These are phyloP conservation scores for Penicillium fimorum DNA, from an alignment of 495 filamentous ascomycete species.

Conservation along the genomic window DNA sequence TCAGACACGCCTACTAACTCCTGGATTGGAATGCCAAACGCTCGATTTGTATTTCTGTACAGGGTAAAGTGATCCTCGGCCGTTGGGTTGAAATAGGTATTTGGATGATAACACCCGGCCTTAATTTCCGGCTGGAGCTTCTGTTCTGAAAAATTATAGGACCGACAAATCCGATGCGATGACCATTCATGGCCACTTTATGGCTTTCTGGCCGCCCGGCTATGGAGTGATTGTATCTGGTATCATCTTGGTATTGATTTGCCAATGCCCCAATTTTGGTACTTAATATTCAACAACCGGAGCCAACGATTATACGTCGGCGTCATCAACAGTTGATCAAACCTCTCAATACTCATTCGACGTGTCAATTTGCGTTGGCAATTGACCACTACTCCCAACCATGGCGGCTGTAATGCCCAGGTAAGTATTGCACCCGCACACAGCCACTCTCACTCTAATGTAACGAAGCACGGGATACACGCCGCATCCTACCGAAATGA, in stretches of 20 bases:
- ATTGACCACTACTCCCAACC: neutral
- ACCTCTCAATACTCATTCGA: neutral
- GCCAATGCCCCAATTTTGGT: neutral
- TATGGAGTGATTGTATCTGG: neutral
- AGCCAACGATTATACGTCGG: neutral
- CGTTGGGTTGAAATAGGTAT: neutral
- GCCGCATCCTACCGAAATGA: constrained; percentile 28
- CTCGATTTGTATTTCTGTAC: neutral
- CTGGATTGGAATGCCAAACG: neutral
- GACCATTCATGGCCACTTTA: neutral
- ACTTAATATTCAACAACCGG: neutral
- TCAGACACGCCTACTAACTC: neutral
- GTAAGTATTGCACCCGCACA: neutral
- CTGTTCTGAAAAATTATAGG: neutral
- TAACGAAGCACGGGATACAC: constrained; percentile 12
- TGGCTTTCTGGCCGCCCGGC: neutral
- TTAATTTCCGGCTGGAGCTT: neutral
- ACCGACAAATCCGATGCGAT: neutral
- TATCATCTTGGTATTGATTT: neutral
- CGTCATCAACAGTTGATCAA: neutral
- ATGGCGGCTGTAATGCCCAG: constrained; percentile 11
- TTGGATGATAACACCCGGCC: neutral
- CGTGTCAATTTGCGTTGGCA: neutral
- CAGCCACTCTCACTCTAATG: neutral
- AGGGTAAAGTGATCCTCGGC: neutral